phyloP scores from a whole-genome alignment of 768 basidiomycete genomes.

The Kondoa malvinella region DNA sequence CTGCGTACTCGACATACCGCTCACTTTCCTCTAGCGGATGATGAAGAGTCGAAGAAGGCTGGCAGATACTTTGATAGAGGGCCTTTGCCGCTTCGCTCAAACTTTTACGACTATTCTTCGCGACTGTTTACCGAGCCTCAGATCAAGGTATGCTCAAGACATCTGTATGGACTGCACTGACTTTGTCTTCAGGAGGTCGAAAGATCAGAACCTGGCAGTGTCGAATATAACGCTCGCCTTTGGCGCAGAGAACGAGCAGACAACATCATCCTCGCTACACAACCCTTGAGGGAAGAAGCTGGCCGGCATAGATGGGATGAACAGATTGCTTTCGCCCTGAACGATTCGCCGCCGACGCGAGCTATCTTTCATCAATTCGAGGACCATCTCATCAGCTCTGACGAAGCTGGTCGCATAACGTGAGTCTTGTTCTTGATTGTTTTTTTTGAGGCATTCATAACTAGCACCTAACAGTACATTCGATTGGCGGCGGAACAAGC shows the following conservation, averaged over 20 bases:
- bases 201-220: slow-evolving; percentile 84
- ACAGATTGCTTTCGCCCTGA: slow-evolving; percentile 31
- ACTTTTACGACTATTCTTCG: slow-evolving; percentile 86
- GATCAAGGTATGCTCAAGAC: slow-evolving; percentile 58
- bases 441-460: slow-evolving; percentile 1
- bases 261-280: slow-evolving; percentile 51
- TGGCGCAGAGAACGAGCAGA: slow-evolving; percentile 90
- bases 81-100: slow-evolving; percentile 62
- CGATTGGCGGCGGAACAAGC: slow-evolving; percentile 75
- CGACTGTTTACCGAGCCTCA: slow-evolving; percentile 98
- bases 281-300: slow-evolving; percentile 52
- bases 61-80: neutral
- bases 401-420: slow-evolving; percentile 74
- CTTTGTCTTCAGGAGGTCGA: slow-evolving; percentile 56
- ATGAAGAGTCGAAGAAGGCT: neutral
- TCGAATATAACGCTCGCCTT: slow-evolving; percentile 83
- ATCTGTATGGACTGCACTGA: slow-evolving; percentile 6
- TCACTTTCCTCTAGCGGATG: neutral
- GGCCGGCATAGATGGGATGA: slow-evolving; percentile 42
- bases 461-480: slow-evolving; percentile 48
- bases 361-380: slow-evolving; percentile 86
- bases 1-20: slow-evolving; percentile 26
- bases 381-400: slow-evolving; percentile 65
- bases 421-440: slow-evolving; percentile 32
- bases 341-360: slow-evolving; percentile 34